Conservation (phyloP, 1,139 yeast genomes). For the Lodderomyces metapsilosis region DNA sequence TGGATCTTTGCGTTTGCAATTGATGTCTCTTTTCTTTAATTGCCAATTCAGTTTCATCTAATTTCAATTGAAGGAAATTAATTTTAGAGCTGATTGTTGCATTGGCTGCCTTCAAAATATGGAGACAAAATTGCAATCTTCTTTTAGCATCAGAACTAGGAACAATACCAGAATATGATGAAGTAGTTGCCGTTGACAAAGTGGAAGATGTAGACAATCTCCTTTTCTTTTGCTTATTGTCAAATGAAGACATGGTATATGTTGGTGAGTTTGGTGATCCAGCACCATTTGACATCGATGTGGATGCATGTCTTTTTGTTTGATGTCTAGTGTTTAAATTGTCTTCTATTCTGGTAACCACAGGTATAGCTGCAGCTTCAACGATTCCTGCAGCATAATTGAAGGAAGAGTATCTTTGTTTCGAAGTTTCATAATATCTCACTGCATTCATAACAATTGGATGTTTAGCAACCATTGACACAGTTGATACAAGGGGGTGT, state of each 20-base stretch:
- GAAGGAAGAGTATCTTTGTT: constrained; percentile 54
- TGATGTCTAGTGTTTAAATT: constrained; percentile 43
- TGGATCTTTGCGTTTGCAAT: constrained; percentile 10
- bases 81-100: constrained; percentile 67
- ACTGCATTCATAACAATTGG: constrained; percentile 59
- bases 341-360: constrained; percentile 50
- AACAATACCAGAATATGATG: constrained; percentile 15
- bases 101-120: constrained; percentile 72
- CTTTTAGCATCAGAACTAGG: constrained; percentile 56
- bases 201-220: constrained; percentile 15
- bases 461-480: constrained; percentile 43
- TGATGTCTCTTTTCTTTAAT: constrained; percentile 16
- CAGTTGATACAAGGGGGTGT: constrained; percentile 46
- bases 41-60: constrained; percentile 24
- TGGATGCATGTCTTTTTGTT: constrained; percentile 18
- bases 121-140: constrained; percentile 70
- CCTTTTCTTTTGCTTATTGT: constrained; percentile 21
- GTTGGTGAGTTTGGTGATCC: constrained; percentile 5
- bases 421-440: constrained; percentile 56
- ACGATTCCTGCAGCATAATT: constrained; percentile 67
- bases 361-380: constrained; percentile 61
- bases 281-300: constrained; percentile 9
- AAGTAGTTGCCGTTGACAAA: constrained; percentile 13
- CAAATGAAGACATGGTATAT: constrained; percentile 10
- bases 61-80: constrained; percentile 51